These are phyloP conservation scores for Centrapalus pauciflorus DNA, from an alignment of 129 eudicot species.

Conservation along the genomic window DNA sequence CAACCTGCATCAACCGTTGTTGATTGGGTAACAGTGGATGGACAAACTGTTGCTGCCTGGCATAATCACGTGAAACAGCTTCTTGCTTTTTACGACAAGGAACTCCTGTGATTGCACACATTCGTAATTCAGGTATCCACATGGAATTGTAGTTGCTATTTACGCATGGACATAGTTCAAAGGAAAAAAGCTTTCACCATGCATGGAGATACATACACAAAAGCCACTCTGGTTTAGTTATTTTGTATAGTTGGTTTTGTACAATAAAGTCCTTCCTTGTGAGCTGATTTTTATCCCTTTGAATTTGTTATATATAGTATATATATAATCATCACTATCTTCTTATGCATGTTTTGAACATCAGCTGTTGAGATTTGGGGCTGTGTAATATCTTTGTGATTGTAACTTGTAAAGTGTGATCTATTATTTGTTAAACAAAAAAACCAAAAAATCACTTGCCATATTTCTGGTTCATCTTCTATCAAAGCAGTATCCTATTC, in stretches of 20 bases:
- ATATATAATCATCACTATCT: neutral
- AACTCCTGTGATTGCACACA: conserved; percentile 37
- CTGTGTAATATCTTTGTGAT: conserved; percentile 3
- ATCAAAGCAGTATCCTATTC: no score
- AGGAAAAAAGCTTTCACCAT: neutral
- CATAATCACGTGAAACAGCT: conserved; percentile 93
- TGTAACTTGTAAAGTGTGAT: conserved; percentile 18
- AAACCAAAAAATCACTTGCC: neutral
- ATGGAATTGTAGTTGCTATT: neutral
- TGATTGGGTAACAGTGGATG: conserved; percentile 96
- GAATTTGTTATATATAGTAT: neutral
- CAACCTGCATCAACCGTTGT: conserved; percentile 98
- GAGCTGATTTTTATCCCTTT: neutral
- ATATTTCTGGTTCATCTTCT: no score
- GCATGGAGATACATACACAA: neutral
- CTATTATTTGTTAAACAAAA: neutral
- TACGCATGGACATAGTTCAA: neutral
- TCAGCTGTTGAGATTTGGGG: neutral
- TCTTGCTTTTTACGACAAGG: conserved; percentile 82
- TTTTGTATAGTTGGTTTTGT: conserved; percentile 19
- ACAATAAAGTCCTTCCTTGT: conserved; percentile 1
- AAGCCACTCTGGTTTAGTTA: neutral
- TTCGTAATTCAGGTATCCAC: neutral
- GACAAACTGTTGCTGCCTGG: conserved; percentile 90
- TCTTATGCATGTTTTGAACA: neutral